Conservation (phyloP, 1,284 basidiomycete species). For the Moesziomyces globuligerus region DNA sequence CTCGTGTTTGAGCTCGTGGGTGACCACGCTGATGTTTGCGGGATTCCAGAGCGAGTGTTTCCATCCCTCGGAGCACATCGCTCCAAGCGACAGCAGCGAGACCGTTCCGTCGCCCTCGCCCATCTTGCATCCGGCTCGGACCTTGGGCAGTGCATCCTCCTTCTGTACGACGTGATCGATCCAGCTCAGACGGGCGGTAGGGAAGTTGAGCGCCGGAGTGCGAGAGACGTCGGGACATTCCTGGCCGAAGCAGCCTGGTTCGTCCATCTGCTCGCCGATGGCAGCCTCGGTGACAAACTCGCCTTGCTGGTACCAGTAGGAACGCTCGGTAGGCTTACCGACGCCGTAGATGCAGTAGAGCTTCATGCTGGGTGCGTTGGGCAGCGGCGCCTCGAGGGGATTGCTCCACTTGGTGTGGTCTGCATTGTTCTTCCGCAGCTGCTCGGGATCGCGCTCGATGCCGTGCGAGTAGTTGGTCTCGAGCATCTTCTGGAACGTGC, state of each 20-base stretch:
- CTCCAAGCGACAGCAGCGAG: constrained; percentile 84
- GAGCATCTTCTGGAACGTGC: constrained; percentile 86
- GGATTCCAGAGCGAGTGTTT: constrained; percentile 92
- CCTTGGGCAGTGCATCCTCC: constrained; percentile 50
- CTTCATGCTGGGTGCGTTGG: constrained; percentile 89
- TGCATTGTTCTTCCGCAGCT: constrained; percentile 64
- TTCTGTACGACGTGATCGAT: constrained; percentile 49
- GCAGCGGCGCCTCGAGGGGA: constrained; percentile 82
- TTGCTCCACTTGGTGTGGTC: constrained; percentile 79
- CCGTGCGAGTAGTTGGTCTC: constrained; percentile 90
- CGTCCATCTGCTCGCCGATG: constrained; percentile 43
- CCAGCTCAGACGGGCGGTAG: constrained; percentile 53
- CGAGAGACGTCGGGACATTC: constrained; percentile 49
- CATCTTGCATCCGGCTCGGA: constrained; percentile 60
- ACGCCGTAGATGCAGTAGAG: constrained; percentile 94
- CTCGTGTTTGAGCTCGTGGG: constrained; percentile 88
- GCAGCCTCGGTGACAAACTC: constrained; percentile 38
- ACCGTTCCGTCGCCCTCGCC: constrained; percentile 90
- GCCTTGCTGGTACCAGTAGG: constrained; percentile 61
- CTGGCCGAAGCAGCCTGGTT: constrained; percentile 23
- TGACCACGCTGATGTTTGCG: constrained; percentile 78
- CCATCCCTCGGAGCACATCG: constrained; percentile 95
- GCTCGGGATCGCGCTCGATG: constrained; percentile 78
- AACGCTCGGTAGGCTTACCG: constrained; percentile 93
- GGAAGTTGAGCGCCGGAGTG: constrained; percentile 51